A percentile compares a stretch with the other conserved stretches of the same genome.
Evolutionary conservation across 1,139 yeast genomes (phyloP).

Genomic region (Geotrichum klebahnii): DNA sequence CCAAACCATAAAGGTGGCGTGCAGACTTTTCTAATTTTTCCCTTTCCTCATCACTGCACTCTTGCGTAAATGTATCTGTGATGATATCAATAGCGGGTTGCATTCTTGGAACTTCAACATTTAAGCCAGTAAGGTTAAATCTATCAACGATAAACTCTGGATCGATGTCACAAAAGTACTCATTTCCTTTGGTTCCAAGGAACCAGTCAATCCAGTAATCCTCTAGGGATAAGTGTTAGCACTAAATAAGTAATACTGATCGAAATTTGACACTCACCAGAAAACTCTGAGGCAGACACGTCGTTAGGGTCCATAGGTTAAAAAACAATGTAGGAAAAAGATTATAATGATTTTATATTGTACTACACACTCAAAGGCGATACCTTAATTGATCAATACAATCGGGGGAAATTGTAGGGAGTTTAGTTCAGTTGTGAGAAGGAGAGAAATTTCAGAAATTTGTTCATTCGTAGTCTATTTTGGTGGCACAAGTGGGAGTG

Average conservation of each 20-base stretch:
- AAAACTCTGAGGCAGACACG: conserved; percentile 18
- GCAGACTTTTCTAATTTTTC: conserved; percentile 73
- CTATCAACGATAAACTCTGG: conserved; percentile 89
- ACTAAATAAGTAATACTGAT: neutral
- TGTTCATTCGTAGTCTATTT: neutral
- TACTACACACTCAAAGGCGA: neutral
- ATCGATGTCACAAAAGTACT: conserved; percentile 92
- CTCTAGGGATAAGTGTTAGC: conserved; percentile 31
- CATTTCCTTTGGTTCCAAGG: conserved; percentile 86
- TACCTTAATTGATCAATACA: neutral
- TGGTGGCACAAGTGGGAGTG: conserved; percentile 5
- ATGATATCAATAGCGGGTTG: conserved; percentile 80
- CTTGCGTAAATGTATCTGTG: conserved; percentile 55
- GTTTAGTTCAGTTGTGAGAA: neutral
- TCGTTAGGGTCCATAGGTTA: conserved; percentile 2
- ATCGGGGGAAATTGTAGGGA: neutral
- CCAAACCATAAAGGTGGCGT: conserved; percentile 68
- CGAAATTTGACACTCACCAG: conserved; percentile 9
- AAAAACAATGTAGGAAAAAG: neutral
- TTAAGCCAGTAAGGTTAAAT: conserved; percentile 88
- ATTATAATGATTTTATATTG: neutral
- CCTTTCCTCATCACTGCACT: conserved; percentile 51
- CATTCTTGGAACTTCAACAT: conserved; percentile 75
- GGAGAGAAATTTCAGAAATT: neutral
- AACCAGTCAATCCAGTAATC: conserved; percentile 95